A percentile compares a stretch with the other conserved stretches of the same genome.
These are phyloP conservation scores for Cordyceps javanica DNA, from an alignment of 2,329 filamentous ascomycete species.

Conservation along the genomic window DNA sequence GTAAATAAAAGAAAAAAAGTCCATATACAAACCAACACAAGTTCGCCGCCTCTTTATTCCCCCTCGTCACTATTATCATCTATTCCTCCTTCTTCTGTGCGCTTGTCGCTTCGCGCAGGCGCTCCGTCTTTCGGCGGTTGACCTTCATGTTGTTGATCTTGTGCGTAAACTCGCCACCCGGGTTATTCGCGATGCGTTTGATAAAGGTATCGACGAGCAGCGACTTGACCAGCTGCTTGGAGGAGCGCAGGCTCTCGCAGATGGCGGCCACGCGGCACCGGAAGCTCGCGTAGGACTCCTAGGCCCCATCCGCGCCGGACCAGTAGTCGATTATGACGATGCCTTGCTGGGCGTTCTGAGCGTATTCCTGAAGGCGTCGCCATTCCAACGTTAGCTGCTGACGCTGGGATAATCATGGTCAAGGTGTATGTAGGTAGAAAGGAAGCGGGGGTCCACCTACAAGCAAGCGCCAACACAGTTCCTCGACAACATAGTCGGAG, in stretches of 20 bases:
- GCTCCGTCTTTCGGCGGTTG: slow-evolving; percentile 19
- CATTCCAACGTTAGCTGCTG: too few relatives aligned
- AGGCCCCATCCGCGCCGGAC: slow-evolving; percentile 23
- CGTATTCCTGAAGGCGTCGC: slow-evolving; percentile 17
- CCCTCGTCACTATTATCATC: neutral
- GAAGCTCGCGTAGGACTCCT: slow-evolving; percentile 23
- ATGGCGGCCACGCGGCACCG: slow-evolving; percentile 21
- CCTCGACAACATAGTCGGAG: slow-evolving; percentile 19
- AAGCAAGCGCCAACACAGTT: slow-evolving; percentile 21
- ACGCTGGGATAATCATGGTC: too few relatives aligned
- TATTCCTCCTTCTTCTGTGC: neutral
- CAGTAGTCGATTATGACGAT: slow-evolving; percentile 19
- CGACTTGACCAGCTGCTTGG: slow-evolving; percentile 25
- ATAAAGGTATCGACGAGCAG: slow-evolving; percentile 22
- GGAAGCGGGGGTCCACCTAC: slow-evolving; percentile 11
- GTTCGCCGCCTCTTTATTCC: neutral
- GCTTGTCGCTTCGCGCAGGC: neutral
- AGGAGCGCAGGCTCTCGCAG: slow-evolving; percentile 18
- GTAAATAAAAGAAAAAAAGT: neutral
- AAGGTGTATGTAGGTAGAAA: too few relatives aligned
- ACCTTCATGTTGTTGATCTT: slow-evolving; percentile 21
- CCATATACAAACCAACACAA: neutral
- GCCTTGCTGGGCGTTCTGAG: slow-evolving; percentile 23
- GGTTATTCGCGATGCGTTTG: slow-evolving; percentile 22
- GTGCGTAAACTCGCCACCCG: slow-evolving; percentile 19